Base-by-base conservation (phyloP, 164 flowering plant species). In the Vitis labrusca region DNA sequence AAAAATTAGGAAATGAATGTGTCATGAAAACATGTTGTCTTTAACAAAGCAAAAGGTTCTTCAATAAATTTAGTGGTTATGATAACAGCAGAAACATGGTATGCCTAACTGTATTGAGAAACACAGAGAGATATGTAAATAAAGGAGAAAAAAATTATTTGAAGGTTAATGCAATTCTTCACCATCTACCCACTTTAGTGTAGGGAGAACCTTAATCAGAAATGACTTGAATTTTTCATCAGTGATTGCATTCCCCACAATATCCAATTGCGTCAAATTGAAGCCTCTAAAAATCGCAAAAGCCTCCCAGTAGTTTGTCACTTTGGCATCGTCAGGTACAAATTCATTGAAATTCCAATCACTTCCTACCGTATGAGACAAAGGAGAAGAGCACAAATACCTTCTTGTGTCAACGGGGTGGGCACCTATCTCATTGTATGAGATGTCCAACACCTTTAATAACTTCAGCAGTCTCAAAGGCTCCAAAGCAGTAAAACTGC, bases 351-450 rank as follows among this genome's bases (percentile, higher is more conserved):
- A 47, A 64, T 71, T 72, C 80, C 80, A 79, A 60, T 73, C 77
- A 44, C 47, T 69, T 70, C 71, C 80, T 48, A 63, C 68, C 9
- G 84, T 74, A 69, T 88, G 88, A 54, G 91, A 81, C 57, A 92
- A 74, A 51, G 95, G 97, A 76, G 98, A 91, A 56, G 89, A 68
- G 77, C 84, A 88, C 71, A 85, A 65, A 66, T 89, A 91, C 77
- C 95, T 86, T 49, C 83, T 84, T 12, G 90, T 87, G 85, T 92
- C 97, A 32, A 92, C 79, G 2, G 91, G 63, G 71, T 92, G 97
- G 14, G 75, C 72, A 29, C 99, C 97, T 50, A 92, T 88, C 85
- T 92, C 94, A 66, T 94, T 92, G 77, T 82, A 67, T 19, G 97
- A 89, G 53, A 92, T 83, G 73, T 91, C 83, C 79, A 92, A 70